Evolutionary conservation across 371 early-diverging fungal species (phyloP).

Genomic region (Parasitella parasitica): DNA sequence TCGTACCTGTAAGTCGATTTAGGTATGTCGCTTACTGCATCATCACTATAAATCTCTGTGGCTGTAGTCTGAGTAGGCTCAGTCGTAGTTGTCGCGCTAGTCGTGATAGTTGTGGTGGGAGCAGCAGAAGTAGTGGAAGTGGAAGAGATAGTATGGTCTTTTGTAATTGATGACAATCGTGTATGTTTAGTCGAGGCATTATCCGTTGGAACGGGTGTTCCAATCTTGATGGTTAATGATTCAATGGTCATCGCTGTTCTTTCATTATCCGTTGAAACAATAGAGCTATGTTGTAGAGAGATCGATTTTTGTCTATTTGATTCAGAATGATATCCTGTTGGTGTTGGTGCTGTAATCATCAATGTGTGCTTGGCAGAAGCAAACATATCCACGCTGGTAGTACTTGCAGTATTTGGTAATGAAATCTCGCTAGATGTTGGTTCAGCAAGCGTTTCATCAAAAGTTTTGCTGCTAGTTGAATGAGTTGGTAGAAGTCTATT

Average conservation of each 20-base stretch:
- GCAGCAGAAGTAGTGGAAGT: background rate
- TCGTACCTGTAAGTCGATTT: constrained; percentile 25
- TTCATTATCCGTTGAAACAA: background rate
- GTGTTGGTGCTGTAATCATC: background rate
- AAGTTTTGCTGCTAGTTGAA: too few species aligned
- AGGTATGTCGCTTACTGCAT: too few species aligned
- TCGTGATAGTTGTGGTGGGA: background rate
- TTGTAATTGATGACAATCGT: too few species aligned
- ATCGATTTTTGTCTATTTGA: background rate
- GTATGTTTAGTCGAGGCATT: too few species aligned
- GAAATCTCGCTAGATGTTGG: background rate
- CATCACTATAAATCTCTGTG: too few species aligned
- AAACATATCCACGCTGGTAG: too few species aligned
- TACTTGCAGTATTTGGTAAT: background rate
- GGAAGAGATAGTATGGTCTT: background rate
- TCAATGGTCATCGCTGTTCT: background rate
- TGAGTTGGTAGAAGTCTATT: too few species aligned
- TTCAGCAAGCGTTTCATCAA: too few species aligned
- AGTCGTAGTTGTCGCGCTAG: background rate
- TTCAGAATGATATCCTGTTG: background rate
- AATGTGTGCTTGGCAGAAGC: background rate
- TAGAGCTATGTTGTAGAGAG: too few species aligned
- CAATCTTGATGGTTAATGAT: background rate
- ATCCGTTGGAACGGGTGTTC: too few species aligned
- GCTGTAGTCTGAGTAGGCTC: background rate